Base-by-base conservation (phyloP, 176 grass and related monocot genomes). In the Typha latifolia region DNA sequence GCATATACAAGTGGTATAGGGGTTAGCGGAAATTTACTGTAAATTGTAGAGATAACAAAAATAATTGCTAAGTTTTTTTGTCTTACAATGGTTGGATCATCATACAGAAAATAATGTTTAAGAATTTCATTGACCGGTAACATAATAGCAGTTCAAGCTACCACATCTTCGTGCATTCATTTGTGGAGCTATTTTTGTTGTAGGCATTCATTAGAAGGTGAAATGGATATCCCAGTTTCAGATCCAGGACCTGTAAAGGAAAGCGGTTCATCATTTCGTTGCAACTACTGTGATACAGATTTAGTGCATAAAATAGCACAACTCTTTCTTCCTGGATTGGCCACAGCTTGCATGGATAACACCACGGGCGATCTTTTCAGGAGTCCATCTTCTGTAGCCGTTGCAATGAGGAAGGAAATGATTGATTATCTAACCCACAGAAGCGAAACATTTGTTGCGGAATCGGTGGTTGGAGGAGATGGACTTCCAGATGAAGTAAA, bases 381-480 rank as follows among this genome's bases (percentile, higher is more conserved):
- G 20, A 77, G 55, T 2, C 82, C 87, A 0, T 87, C 92, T 0
- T 69, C 43, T 6, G 85, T 96, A 0, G 92, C 85, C 0, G 85
- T 96, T 1, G 64, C 77, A 7, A 51, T 89, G 29, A 82, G 92
- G 32, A 86, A 86, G 74, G 85, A 91, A 55, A 89, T 96, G 88
- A 88, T 96, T 34, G 88, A 96, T 43, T 80, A 91, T 73, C 29
- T 96, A 61, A 91, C 51, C 0, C 69, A 84, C 55, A 83, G 75
- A 14, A 86, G 82, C 11, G 82, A 96, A 31, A 89, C 75, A 0
- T 96, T 80, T 81, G 80, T 91, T 9, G 74, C 92, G 0, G 92
- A 96, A 14, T 52, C 88, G 5, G 68, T 83, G 5, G 71, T 86
- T 2, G 82, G 81, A 12, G 76, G 79, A 32, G 74, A 73, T 0